Base-by-base conservation (phyloP, 225 moss, liverwort and hornwort species). In the Pseudoscleropodium purum region DNA sequence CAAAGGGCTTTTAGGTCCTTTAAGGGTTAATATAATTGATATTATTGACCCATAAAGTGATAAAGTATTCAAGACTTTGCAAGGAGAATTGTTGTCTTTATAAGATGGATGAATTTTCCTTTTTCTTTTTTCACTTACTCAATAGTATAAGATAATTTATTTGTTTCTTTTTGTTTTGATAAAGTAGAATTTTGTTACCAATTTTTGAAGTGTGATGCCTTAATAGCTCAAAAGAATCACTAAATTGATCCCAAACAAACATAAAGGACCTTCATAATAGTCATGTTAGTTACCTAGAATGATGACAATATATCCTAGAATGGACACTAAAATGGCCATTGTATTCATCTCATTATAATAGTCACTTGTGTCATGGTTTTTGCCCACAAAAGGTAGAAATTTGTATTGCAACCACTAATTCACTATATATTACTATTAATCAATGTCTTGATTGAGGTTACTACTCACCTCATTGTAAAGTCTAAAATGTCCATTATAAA, bases 301-400 rank as follows among this genome's bases (percentile, higher is more conserved):
- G 8, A 4, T 24, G 2, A 24, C 14, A n/a, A 24, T 39, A n/a
- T n/a, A 68, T 37, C 4, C 7, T n/a, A 13, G n/a, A 69, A 69
- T 0, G 0, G 2, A 1, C 21, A 13, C 2, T n/a, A 2, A 2
- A 39, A 7, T 0, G 2, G 3, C 7, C 14, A 39, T 2, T 70
- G 9, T 43, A 43, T 16, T 73, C 73, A 43, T 3, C 0, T 2
- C 10, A 72, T 73, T 45, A 43, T 29, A 73, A 8, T 43, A 75
- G 1, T 75, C 18, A 31, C 0, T 47, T 47, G 6, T 75, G 7
- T 75, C 0, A 47, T 75, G 31, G 18, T 31, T 47, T 47, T 75
- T 75, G 31, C 2, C 6, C 2, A 5, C 5, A 34, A 36, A 51
- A 49, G 12, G 34, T 33, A 52, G 21, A 77, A 77, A 14, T 36